These are phyloP conservation scores for Planoprotostelium fungivorum DNA, from an alignment of 78 protist genomes.

Conservation along the genomic window DNA sequence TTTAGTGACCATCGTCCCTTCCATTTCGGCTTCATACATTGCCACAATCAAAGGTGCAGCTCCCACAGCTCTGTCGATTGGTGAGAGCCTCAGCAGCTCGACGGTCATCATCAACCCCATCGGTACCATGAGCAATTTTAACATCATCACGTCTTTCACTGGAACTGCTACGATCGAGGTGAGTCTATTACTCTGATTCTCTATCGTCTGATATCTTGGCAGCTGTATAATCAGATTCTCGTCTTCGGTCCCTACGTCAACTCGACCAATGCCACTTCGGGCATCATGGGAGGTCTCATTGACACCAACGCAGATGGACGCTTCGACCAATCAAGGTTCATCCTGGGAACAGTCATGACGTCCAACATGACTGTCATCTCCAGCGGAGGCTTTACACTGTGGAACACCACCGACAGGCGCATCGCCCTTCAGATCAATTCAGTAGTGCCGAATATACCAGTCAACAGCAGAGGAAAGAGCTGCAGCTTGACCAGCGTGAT, in stretches of 20 bases:
- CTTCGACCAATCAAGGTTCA: not conserved
- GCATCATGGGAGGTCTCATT: not conserved
- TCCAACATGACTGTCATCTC: no score
- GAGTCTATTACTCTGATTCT: no score
- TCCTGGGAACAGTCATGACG: no score
- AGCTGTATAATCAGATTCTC: no score
- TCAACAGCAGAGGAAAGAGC: not conserved
- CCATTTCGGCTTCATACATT: not conserved
- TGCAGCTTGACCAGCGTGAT: not conserved
- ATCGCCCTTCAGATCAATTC: not conserved
- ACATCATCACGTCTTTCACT: no score
- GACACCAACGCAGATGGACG: not conserved
- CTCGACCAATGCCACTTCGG: not conserved
- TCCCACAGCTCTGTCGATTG: not conserved
- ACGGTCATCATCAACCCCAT: not conserved
- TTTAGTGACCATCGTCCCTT: not conserved
- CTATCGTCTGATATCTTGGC: no score
- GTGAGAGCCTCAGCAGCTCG: not conserved
- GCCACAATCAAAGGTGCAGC: not conserved
- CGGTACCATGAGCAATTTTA: no score
- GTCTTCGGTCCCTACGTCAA: not conserved
- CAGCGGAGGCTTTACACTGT: no score
- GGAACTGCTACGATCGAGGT: no score
- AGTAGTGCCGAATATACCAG: not conserved
- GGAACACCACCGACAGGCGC: not conserved